Evolutionary conservation across 768 basidiomycete species (phyloP).

Genomic region (Pleurotus pulmonarius): DNA sequence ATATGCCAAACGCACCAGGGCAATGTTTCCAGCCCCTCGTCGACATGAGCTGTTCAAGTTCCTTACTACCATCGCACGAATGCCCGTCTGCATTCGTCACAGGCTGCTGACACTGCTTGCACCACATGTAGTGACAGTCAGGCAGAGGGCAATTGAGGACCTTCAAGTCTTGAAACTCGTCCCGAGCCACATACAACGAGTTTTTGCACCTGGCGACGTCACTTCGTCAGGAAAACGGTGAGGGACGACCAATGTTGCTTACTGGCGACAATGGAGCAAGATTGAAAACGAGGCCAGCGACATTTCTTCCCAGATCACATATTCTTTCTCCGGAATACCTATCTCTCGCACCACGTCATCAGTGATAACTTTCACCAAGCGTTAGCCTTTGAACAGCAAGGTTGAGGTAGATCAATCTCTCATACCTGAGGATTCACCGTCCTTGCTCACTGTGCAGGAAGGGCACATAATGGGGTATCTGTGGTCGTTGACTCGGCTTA

Average conservation of each 20-base stretch:
- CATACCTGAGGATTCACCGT: constrained; percentile 23
- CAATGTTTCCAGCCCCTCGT: constrained; percentile 49
- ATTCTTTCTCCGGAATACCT: constrained; percentile 39
- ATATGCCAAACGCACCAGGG: constrained; percentile 26
- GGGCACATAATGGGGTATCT: constrained; percentile 52
- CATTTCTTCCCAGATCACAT: constrained; percentile 37
- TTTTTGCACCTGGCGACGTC: constrained; percentile 31
- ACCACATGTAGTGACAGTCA: constrained; percentile 42
- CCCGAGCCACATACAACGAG: constrained; percentile 38
- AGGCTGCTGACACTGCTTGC: constrained; percentile 44
- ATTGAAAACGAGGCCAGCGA: constrained; percentile 40
- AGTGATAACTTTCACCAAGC: constrained; percentile 31
- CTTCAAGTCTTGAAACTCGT: constrained; percentile 30
- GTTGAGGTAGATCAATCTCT: not conserved
- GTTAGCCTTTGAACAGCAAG: not conserved
- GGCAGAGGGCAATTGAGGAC: constrained; percentile 39
- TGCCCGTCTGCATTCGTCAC: constrained; percentile 30
- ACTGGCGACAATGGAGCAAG: constrained; percentile 44
- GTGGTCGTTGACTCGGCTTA: constrained; percentile 36
- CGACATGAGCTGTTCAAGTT: constrained; percentile 42
- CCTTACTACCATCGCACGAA: constrained; percentile 49
- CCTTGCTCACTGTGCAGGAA: constrained; percentile 29
- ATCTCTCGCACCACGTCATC: constrained; percentile 33
- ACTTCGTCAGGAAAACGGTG: not conserved
- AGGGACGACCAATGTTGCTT: not conserved